These are phyloP conservation scores for Dendryphion nanum DNA, from an alignment of 2,329 filamentous ascomycete species.

Conservation along the genomic window DNA sequence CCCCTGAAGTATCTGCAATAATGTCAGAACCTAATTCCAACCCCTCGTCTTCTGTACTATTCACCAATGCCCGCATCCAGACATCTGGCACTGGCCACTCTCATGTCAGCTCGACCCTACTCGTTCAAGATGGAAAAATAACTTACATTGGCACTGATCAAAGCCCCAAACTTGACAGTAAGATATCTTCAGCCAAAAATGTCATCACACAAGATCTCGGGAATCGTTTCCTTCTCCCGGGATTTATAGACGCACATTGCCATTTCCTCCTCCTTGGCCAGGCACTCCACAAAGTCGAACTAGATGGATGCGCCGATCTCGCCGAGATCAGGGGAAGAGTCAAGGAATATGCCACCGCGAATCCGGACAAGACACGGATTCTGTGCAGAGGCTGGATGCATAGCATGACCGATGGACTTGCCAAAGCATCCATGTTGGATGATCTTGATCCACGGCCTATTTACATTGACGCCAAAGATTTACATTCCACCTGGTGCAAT, in stretches of 20 bases:
- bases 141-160: constrained; percentile 37
- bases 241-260: constrained; percentile 60
- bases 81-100: constrained; percentile 4
- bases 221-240: constrained; percentile 48
- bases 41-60: constrained; percentile 11
- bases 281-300: constrained; percentile 51
- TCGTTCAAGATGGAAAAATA: constrained; percentile 43
- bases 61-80: constrained; percentile 30
- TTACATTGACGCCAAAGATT: constrained; percentile 57
- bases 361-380: constrained; percentile 50
- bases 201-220: constrained; percentile 34
- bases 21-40: background rate
- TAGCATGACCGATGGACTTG: constrained; percentile 52
- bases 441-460: constrained; percentile 53
- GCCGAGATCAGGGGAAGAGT: constrained; percentile 52
- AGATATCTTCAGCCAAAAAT: constrained; percentile 18
- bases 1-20: too few relatives aligned
- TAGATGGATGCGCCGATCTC: constrained; percentile 49
- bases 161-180: constrained; percentile 24
- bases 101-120: constrained; percentile 30
- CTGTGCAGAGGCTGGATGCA: constrained; percentile 58
- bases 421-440: constrained; percentile 52
- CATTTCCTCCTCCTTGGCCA: constrained; percentile 57
- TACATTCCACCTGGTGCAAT: constrained; percentile 59
- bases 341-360: constrained; percentile 43